These are phyloP conservation scores for Friedmanniomyces simplex DNA, from an alignment of 495 filamentous ascomycete species.

Conservation along the genomic window DNA sequence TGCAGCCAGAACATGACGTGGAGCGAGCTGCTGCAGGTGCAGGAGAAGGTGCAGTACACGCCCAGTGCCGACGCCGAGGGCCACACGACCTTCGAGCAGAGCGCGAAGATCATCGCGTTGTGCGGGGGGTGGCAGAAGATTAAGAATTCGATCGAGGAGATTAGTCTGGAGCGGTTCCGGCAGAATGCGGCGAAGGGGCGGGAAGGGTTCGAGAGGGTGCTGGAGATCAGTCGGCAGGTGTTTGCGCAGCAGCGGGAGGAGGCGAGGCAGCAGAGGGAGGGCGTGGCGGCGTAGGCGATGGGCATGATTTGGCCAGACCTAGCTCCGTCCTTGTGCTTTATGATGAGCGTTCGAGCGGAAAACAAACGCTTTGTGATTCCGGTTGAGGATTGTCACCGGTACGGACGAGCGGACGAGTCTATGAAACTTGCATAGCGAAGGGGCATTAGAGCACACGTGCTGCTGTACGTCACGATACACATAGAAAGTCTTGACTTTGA, in stretches of 20 bases:
- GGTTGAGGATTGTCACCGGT: neutral
- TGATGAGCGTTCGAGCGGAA: neutral
- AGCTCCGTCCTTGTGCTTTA: neutral
- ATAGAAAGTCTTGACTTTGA: neutral
- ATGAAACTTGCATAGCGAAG: neutral
- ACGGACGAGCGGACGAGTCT: neutral
- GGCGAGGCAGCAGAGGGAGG: conserved; percentile 1
- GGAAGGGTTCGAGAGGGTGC: conserved; percentile 86
- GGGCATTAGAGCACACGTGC: neutral
- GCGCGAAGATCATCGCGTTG: conserved; percentile 83
- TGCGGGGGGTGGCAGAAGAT: conserved; percentile 95
- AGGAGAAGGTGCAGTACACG: conserved; percentile 79
- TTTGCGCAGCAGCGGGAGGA: conserved; percentile 77
- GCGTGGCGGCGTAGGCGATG: neutral
- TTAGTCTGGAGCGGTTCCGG: conserved; percentile 73
- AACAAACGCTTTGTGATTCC: neutral
- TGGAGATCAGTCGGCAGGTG: conserved; percentile 85
- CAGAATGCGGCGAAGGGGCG: conserved; percentile 84
- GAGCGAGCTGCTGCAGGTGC: conserved; percentile 74
- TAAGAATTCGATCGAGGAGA: conserved; percentile 86
- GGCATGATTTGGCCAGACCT: neutral
- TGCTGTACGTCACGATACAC: neutral
- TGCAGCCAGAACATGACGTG: conserved; percentile 84
- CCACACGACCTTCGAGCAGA: conserved; percentile 71
- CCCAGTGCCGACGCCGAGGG: conserved; percentile 31